Evolutionary conservation across 78 protist species (phyloP), one percentile per base, ranked within the genome.

Genomic region (Polysphondylium violaceum): DNA sequence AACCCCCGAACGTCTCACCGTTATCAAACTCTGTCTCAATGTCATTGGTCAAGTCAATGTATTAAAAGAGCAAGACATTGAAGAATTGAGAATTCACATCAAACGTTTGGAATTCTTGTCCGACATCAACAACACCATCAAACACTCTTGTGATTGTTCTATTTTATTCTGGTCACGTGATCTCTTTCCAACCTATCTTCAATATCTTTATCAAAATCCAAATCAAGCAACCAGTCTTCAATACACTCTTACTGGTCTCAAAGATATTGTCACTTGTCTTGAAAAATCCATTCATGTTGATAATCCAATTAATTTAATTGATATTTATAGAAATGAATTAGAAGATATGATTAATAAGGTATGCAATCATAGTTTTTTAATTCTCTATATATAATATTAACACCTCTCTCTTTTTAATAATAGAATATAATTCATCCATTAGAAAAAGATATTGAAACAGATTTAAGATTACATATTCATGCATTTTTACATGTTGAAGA

Each of bases 381-480:
- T n/a, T n/a, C n/a, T n/a, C n/a, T n/a, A n/a, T n/a, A n/a, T n/a
- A n/a, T n/a, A n/a, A n/a, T n/a, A n/a, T n/a, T n/a, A n/a, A n/a
- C n/a, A n/a, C n/a, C n/a, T n/a, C n/a, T n/a, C n/a, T n/a, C n/a
- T n/a, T n/a, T n/a, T n/a, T n/a, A n/a, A n/a, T n/a, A n/a, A n/a
- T n/a, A n/a, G 56, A 38, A 55, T 47, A 74, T 97, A 31, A 41
- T 97, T 40, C 53, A 72, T 19, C 98, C 98, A 56, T 97, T 98
- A 19, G 87, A 97, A 53, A 64, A 40, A 19, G 97, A 92, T 23
- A 83, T 97, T 25, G 99, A 96, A 77, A 83, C 95, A 17, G 98
- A 96, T 55, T 92, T 97, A 23, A 94, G 99, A 7, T 27, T 96
- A 23, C 88, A 94, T 23, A 74, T 87, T 23, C 99, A 97, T 51